phyloP scores from a whole-genome alignment of 129 eudicot species.

The Flaveria ramosissima region DNA sequence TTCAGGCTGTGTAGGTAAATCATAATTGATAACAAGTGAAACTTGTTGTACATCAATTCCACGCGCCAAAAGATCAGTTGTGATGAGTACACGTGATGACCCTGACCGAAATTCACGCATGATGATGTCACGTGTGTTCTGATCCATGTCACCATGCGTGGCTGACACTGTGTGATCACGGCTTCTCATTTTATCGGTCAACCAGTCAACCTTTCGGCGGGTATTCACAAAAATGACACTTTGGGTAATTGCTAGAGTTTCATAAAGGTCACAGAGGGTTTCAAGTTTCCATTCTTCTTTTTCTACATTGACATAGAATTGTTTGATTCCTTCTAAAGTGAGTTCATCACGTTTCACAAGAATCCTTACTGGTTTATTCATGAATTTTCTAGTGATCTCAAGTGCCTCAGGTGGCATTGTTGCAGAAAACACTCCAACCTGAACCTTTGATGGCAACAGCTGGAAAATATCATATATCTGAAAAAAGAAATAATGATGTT shows the following conservation, averaged over 20 bases:
- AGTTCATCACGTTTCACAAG: slow-evolving; percentile 37
- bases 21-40: slow-evolving; percentile 48
- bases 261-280: slow-evolving; percentile 46
- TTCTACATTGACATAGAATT: slow-evolving; percentile 28
- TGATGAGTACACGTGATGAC: slow-evolving; percentile 42
- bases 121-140: slow-evolving; percentile 51
- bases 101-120: slow-evolving; percentile 51
- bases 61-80: slow-evolving; percentile 41
- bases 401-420: slow-evolving; percentile 54
- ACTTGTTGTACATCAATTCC: slow-evolving; percentile 46
- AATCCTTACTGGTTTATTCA: slow-evolving; percentile 39
- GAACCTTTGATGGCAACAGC: slow-evolving; percentile 42
- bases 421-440: slow-evolving; percentile 49
- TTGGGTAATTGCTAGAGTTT: slow-evolving; percentile 60
- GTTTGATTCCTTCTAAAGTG: slow-evolving; percentile 35
- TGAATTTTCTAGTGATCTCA: slow-evolving; percentile 43
- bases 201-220: slow-evolving; percentile 49
- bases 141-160: slow-evolving; percentile 66
- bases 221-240: slow-evolving; percentile 54
- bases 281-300: slow-evolving; percentile 33
- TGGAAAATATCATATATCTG: slow-evolving; percentile 49
- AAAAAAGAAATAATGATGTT: not conserved
- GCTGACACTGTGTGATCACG: slow-evolving; percentile 66
- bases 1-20: slow-evolving; percentile 49
- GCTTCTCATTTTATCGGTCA: slow-evolving; percentile 50